Base-by-base conservation (phyloP, 208 protist species). In the Phytomonas serpens region DNA sequence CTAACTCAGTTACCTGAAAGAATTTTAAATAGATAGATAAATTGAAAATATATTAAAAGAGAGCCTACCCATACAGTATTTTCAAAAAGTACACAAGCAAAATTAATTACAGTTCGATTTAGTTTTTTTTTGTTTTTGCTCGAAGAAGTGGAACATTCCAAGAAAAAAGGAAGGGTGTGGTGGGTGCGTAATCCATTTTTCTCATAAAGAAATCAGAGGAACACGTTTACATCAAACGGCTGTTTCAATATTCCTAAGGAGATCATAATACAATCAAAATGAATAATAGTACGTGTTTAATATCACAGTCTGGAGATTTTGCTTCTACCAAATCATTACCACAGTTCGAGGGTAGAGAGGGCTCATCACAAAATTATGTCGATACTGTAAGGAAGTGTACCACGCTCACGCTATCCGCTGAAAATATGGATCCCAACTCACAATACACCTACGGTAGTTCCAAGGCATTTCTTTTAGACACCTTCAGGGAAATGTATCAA, bases 11-110 rank as follows among this genome's bases (percentile, higher is more conserved):
- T 63, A 70, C 2, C 42, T 42, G 13, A 70, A 52, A 64, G 16
- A 70, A 5, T 47, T 33, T 70, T 33, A 64, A 47, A 70, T 42
- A 70, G 4, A 70, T 70, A 63, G 36, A 7, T 70, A 47, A 47
- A 19, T 63, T 64, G 31, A 64, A 52, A 70, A 70, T 1, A 10
- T 27, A 69, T 75, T 42, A 34, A 65, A 31, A 52, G 52, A 6
- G 37, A 63, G 33, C 38, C 38, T 38, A 42, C 29, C 27, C 31
- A 19, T 38, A 52, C 16, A 67, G 16, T 67, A 19, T 51, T 47
- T 67, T 67, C 7, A 27, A 52, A 66, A 61, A 66, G 16, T 23
- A 66, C 40, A 67, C 34, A 0, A 9, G 6, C 11, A 67, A 67
- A 57, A 7, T 37, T 51, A 1, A 52, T 57, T 57, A 6, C 47